Conservation (phyloP, 495 filamentous ascomycete species). For the Penicillium argentinense region DNA sequence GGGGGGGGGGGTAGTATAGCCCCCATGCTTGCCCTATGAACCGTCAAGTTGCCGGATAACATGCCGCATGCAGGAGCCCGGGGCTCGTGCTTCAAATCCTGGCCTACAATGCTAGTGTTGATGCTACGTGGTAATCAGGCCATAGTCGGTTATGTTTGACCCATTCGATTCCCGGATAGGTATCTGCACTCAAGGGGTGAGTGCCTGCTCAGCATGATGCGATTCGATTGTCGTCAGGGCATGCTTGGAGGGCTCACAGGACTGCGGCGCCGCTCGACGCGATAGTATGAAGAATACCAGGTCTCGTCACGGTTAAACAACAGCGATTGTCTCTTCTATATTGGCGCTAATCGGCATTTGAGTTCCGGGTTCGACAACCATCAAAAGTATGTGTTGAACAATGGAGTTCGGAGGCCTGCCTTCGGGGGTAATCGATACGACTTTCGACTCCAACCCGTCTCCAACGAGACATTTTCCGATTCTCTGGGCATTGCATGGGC, state of each 20-base stretch:
- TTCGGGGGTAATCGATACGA: background rate
- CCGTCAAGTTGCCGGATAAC: conserved; percentile 4
- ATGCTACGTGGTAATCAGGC: conserved; percentile 9
- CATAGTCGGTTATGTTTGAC: no score
- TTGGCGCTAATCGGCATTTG: conserved; percentile 2
- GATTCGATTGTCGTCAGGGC: background rate
- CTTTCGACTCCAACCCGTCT: conserved; percentile 9
- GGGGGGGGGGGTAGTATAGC: no score
- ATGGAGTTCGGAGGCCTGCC: conserved; percentile 8
- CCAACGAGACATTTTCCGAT: background rate
- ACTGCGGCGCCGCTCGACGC: no score
- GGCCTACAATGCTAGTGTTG: background rate
- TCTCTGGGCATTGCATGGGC: background rate
- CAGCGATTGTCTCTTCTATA: background rate
- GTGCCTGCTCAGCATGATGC: no score
- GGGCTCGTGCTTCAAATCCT: conserved; percentile 10
- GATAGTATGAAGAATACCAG: background rate
- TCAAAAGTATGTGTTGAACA: background rate
- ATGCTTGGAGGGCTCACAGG: background rate
- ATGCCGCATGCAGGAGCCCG: conserved; percentile 8
- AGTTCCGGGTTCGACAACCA: conserved; percentile 1
- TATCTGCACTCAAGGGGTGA: no score
- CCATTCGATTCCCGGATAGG: no score
- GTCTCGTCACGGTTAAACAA: conserved; percentile 4
- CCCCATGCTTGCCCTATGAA: background rate